Base-by-base conservation (phyloP, 23 red algal species). In the Gracilaria caudata region DNA sequence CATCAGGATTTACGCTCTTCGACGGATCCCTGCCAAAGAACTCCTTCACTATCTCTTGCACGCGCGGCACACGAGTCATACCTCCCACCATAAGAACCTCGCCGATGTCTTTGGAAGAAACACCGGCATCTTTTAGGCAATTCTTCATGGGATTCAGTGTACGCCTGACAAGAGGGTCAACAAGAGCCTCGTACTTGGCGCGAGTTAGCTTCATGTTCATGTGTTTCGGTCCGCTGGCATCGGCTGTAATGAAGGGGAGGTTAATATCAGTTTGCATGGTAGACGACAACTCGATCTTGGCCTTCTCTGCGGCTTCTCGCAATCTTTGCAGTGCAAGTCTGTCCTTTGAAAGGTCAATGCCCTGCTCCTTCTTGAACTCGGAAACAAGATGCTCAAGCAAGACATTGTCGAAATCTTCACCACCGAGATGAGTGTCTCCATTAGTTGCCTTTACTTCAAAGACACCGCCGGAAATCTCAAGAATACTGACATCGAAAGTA, bases 381-480 rank as follows among this genome's bases (percentile, higher is more conserved):
- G 72, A 38, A 37, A 99, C 86, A 57, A 99, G 92, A 64, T 90
- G 74, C 36, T 99, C 83, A 37, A 99, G 86, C 40, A 99, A 36
- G 24, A 86, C 84, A 35, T 99, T 88, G 74, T 99, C 97, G 83
- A 99, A 99, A 81, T 99, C 97, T 81, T 99, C 97, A 23, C 97
- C 97, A 23, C 97, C 97, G n/a, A 99, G 75, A 88, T 99, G 97
- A 33, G 97, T 99, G 68, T 99, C 97, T 38, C 97, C 97, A 61
- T 99, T 99, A 39, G 97, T 99, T 13, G 93, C 88, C 89, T 99
- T 99, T 36, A 99, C 97, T 79, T 99, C 97, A 53, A 99, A 99
- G 24, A 99, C 97, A 32, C 97, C 97, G 56, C 97, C 94, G 4
- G 89, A 91, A 44, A 99, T 99, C 89, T 99, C 97, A 26, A 99